A percentile compares a stretch with the other conserved stretches of the same genome.
These are phyloP conservation scores for Kazachstania psychrophila DNA, from an alignment of 805 yeast species.

Conservation along the genomic window DNA sequence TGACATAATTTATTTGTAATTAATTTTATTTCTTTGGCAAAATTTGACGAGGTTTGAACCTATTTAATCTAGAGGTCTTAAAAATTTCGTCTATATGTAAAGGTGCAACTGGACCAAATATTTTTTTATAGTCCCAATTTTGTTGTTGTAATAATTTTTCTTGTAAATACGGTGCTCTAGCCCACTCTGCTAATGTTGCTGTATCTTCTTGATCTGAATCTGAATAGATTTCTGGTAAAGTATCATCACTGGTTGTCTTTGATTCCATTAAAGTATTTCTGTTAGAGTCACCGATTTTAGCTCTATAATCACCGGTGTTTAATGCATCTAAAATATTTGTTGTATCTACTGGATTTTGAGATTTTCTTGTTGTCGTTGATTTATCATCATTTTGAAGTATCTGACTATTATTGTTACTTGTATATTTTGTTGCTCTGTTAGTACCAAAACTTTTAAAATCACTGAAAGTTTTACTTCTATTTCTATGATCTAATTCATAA, in stretches of 20 bases:
- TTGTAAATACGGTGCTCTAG: conserved; percentile 47
- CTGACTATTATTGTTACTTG: neutral
- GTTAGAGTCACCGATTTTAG: conserved; percentile 13
- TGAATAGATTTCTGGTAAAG: conserved; percentile 40
- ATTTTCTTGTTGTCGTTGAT: neutral
- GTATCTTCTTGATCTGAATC: conserved; percentile 48
- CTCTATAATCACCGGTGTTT: conserved; percentile 26
- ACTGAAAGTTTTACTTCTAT: conserved; percentile 10
- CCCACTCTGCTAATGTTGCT: conserved; percentile 50
- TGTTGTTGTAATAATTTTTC: conserved; percentile 39
- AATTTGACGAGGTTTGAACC: conserved; percentile 46
- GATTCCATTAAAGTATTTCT: conserved; percentile 2
- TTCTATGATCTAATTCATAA: conserved; percentile 20
- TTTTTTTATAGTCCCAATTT: conserved; percentile 50
- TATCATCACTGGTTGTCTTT: conserved; percentile 11
- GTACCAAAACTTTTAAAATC: conserved; percentile 6
- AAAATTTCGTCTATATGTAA: conserved; percentile 64
- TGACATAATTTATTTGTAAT: too few relatives aligned
- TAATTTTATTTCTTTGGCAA: conserved; percentile 34
- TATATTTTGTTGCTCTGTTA: neutral
- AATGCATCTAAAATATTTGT: conserved; percentile 21
- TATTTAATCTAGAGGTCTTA: conserved; percentile 39
- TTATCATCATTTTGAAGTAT: neutral
- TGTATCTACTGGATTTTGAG: conserved; percentile 2
- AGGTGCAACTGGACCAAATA: conserved; percentile 70